phyloP scores from a whole-genome alignment of 495 filamentous ascomycete genomes.

The Pyronema domesticum region DNA sequence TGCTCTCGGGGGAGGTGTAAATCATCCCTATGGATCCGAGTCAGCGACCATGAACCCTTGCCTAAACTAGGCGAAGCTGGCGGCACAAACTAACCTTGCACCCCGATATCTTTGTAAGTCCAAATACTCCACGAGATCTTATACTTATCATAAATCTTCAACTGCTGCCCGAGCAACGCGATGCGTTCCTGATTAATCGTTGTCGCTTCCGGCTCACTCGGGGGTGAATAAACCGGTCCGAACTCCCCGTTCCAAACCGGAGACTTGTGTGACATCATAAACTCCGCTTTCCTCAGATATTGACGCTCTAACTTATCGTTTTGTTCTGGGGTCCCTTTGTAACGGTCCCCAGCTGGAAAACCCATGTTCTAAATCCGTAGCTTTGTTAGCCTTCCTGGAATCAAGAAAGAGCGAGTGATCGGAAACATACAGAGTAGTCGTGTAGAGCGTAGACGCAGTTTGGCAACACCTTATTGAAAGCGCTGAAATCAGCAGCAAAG shows the following conservation, averaged over 20 bases:
- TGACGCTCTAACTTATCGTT: constrained; percentile 30
- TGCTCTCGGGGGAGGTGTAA: constrained; percentile 30
- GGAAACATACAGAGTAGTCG: constrained; percentile 38
- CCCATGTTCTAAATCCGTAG: no score
- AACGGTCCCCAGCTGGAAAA: no score
- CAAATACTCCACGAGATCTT: constrained; percentile 44
- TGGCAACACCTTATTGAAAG: no score
- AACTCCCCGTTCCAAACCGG: constrained; percentile 54
- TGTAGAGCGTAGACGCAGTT: constrained; percentile 34
- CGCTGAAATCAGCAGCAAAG: constrained; percentile 43
- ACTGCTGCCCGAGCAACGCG: constrained; percentile 38
- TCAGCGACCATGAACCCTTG: no score
- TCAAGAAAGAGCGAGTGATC: no score
- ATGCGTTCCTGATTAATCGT: constrained; percentile 36
- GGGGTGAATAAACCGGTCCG: constrained; percentile 41
- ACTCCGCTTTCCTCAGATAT: constrained; percentile 40
- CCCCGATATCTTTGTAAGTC: constrained; percentile 51
- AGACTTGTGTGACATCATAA: constrained; percentile 35
- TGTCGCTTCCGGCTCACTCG: constrained; percentile 25
- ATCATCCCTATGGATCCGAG: constrained; percentile 44
- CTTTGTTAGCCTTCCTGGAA: no score
- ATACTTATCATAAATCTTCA: constrained; percentile 39
- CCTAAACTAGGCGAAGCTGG: no score
- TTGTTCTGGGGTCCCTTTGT: constrained; percentile 35
- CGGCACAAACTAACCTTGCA: no score